phyloP scores from a whole-genome alignment of 768 basidiomycete species.

The Hypsizygus marmoreus region DNA sequence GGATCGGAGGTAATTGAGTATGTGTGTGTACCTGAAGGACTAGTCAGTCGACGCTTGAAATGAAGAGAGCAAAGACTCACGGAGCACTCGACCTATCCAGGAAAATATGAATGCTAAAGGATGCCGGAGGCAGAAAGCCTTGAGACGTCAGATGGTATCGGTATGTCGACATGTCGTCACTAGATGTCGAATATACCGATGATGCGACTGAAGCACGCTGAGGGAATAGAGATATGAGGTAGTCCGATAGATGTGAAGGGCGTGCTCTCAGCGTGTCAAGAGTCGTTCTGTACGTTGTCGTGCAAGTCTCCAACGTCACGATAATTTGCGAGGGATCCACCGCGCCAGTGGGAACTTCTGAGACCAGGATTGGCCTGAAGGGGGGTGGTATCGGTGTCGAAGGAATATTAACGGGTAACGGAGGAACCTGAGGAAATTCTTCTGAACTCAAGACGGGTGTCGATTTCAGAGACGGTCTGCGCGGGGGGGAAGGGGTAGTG shows the following conservation, averaged over 20 bases:
- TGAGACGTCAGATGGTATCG: constrained; percentile 64
- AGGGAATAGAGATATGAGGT: constrained; percentile 48
- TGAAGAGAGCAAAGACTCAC: constrained; percentile 45
- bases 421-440: constrained; percentile 47
- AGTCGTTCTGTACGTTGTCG: constrained; percentile 64
- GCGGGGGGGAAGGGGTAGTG: constrained; percentile 20
- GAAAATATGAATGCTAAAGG: constrained; percentile 66
- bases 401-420: constrained; percentile 48
- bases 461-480: constrained; percentile 42
- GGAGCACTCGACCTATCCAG: constrained; percentile 79
- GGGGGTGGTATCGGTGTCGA: constrained; percentile 49
- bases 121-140: constrained; percentile 49
- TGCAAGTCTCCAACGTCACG: constrained; percentile 75
- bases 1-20: constrained; percentile 73
- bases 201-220: constrained; percentile 46
- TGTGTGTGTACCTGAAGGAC: constrained; percentile 61
- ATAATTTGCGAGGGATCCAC: constrained; percentile 64
- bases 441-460: constrained; percentile 36
- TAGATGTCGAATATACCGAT: constrained; percentile 57
- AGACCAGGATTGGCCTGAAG: constrained; percentile 70
- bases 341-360: constrained; percentile 47
- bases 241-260: constrained; percentile 65
- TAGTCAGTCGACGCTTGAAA: constrained; percentile 3
- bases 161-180: constrained; percentile 57
- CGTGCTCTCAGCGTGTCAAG: constrained; percentile 68